phyloP scores from a whole-genome alignment of 495 filamentous ascomycete species.

The Pseudevernia furfuracea region DNA sequence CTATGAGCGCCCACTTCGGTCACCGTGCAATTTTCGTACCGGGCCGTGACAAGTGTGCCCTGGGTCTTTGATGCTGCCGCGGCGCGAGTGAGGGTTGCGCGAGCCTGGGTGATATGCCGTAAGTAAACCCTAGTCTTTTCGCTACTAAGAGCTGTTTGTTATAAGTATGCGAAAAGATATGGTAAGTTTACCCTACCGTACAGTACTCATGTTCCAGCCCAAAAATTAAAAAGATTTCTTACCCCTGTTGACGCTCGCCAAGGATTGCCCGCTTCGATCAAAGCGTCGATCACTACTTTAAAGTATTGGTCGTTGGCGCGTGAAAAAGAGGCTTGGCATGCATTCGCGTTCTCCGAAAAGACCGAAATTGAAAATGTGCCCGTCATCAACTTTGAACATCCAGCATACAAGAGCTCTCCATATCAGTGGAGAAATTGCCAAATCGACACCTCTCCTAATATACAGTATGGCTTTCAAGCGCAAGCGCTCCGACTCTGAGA shows the following conservation, averaged over 20 bases:
- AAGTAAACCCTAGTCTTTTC: no score
- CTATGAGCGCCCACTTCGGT: no score
- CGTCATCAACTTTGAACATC: constrained; percentile 7
- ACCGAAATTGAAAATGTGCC: constrained; percentile 7
- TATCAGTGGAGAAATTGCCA: neutral
- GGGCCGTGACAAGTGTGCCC: no score
- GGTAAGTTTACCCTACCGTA: no score
- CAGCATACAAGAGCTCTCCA: neutral
- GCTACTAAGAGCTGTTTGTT: no score
- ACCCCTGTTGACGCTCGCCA: neutral
- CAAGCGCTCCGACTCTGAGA: constrained; percentile 39
- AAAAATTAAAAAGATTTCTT: no score
- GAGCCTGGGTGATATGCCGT: no score
- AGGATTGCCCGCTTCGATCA: neutral
- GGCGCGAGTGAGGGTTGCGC: no score
- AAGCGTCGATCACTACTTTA: neutral
- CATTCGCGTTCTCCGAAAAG: constrained; percentile 12
- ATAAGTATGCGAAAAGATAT: no score
- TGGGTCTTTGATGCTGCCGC: no score
- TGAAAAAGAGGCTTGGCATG: constrained; percentile 1
- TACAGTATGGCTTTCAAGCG: constrained; percentile 43
- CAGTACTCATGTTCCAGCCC: no score
- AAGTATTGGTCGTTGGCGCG: neutral
- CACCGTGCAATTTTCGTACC: no score
- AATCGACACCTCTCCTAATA: neutral